Conservation (phyloP, 169 alveolate species). For the Plasmodium chabaudi region DNA sequence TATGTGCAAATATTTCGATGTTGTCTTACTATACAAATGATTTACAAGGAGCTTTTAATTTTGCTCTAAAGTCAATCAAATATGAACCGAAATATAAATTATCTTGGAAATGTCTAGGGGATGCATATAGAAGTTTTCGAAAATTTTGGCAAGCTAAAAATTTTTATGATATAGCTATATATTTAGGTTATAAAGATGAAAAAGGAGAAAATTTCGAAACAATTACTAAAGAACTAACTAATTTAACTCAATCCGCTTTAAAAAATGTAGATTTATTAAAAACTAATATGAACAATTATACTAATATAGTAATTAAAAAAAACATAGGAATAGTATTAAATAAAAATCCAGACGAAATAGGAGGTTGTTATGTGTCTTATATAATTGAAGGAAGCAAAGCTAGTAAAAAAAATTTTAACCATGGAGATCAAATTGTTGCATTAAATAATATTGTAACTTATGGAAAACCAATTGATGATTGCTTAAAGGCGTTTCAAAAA, state of each 20-base stretch:
- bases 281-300: conserved; percentile 49
- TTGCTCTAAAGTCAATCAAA: conserved; percentile 58
- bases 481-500: conserved; percentile 70
- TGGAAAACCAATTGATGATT: conserved; percentile 67
- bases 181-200: conserved; percentile 67
- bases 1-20: conserved; percentile 47
- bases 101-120: conserved; percentile 74
- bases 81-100: conserved; percentile 50
- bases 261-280: conserved; percentile 55
- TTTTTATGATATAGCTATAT: conserved; percentile 71
- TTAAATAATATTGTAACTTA: conserved; percentile 61
- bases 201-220: conserved; percentile 62
- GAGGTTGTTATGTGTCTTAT: conserved; percentile 71
- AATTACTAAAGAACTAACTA: conserved; percentile 42
- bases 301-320: conserved; percentile 34
- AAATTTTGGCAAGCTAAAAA: conserved; percentile 74
- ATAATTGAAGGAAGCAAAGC: conserved; percentile 73
- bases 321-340: conserved; percentile 70
- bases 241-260: conserved; percentile 34
- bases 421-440: conserved; percentile 75
- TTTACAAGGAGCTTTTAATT: conserved; percentile 56
- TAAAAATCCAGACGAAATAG: conserved; percentile 70
- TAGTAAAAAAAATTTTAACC: conserved; percentile 68
- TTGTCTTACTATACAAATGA: conserved; percentile 62
- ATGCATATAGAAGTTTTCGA: conserved; percentile 70